Percentiles rank a stretch among this genome's conserved stretches.
Evolutionary conservation across 352 stramenopile genomes (phyloP).

Genomic region (Peronospora farinosa): DNA sequence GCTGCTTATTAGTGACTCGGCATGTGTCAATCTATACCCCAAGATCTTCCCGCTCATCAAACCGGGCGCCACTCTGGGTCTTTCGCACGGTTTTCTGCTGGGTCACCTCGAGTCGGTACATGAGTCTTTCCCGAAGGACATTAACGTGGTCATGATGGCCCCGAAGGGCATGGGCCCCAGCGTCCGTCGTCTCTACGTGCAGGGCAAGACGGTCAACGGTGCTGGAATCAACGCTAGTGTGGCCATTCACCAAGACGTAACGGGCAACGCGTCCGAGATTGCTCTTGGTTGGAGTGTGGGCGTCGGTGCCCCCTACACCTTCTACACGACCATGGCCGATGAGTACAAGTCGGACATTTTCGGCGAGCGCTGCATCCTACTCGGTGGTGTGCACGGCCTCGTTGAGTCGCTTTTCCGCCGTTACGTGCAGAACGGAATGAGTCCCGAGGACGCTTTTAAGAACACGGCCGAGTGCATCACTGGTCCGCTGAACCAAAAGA

Average conservation of each 20-base stretch:
- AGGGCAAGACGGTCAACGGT: slow-evolving; percentile 97
- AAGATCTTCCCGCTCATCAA: slow-evolving; percentile 96
- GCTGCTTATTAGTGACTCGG: slow-evolving; percentile 95
- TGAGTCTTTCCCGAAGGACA: slow-evolving; percentile 92
- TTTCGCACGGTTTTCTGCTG: slow-evolving; percentile 96
- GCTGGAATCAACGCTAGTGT: slow-evolving; percentile 97
- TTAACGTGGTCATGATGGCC: slow-evolving; percentile 98
- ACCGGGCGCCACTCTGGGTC: slow-evolving; percentile 90
- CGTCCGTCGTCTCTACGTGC: slow-evolving; percentile 95
- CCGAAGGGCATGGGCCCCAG: slow-evolving; percentile 97
- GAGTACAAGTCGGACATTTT: slow-evolving; percentile 99
- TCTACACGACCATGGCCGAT: slow-evolving; percentile 93
- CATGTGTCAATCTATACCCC: slow-evolving; percentile 93
- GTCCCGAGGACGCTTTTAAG: slow-evolving; percentile 92
- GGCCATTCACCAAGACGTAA: slow-evolving; percentile 93
- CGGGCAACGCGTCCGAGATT: slow-evolving; percentile 90
- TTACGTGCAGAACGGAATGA: slow-evolving; percentile 93
- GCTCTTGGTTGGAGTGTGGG: slow-evolving; percentile 95
- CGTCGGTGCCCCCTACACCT: slow-evolving; percentile 96
- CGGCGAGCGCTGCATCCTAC: slow-evolving; percentile 94
- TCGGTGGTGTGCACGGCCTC: slow-evolving; percentile 95
- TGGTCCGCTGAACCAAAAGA: slow-evolving; percentile 94
- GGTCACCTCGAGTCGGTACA: slow-evolving; percentile 94
- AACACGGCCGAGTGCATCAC: slow-evolving; percentile 96
- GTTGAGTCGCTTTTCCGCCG: slow-evolving; percentile 96